Percentiles rank a stretch among this genome's conserved stretches.
phyloP scores from a whole-genome alignment of 768 basidiomycete genomes.

The Dioszegia hungarica region DNA sequence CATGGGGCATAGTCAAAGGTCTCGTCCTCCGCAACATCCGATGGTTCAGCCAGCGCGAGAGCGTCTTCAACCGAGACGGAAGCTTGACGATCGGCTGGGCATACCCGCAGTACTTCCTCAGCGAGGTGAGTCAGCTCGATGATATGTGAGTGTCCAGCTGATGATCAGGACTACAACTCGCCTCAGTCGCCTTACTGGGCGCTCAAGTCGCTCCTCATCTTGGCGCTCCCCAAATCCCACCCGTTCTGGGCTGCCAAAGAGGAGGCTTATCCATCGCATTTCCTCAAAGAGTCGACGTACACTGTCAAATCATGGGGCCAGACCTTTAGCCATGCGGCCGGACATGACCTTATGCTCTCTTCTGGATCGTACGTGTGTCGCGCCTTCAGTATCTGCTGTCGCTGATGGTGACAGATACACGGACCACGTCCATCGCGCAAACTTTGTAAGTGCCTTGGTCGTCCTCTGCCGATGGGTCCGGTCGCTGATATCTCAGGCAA shows the following conservation, averaged over 20 bases:
- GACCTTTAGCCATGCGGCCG: constrained; percentile 24
- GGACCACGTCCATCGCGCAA: constrained; percentile 2
- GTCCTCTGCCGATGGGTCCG: constrained; percentile 10
- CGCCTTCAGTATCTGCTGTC: too few species aligned
- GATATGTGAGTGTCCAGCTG: neutral
- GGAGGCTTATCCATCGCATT: constrained; percentile 58
- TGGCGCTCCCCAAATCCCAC: constrained; percentile 61
- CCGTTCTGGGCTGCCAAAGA: constrained; percentile 66
- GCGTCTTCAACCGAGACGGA: constrained; percentile 57
- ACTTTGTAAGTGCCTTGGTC: neutral
- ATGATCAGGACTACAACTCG: constrained; percentile 23
- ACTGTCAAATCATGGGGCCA: constrained; percentile 29
- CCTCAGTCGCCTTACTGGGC: constrained; percentile 72
- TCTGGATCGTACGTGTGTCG: constrained; percentile 58
- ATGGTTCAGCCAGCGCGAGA: constrained; percentile 61
- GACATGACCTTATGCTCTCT: constrained; percentile 64
- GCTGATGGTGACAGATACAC: neutral
- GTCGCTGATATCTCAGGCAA: constrained; percentile 48
- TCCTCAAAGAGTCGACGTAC: constrained; percentile 43
- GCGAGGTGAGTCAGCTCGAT: constrained; percentile 44
- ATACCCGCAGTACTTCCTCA: constrained; percentile 68
- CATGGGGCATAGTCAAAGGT: constrained; percentile 67
- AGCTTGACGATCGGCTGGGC: constrained; percentile 65
- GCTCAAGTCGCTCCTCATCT: constrained; percentile 65
- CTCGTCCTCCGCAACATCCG: constrained; percentile 66